Evolutionary conservation across 2,329 filamentous ascomycete species (phyloP).

Genomic region (Pseudogymnoascus sp.): DNA sequence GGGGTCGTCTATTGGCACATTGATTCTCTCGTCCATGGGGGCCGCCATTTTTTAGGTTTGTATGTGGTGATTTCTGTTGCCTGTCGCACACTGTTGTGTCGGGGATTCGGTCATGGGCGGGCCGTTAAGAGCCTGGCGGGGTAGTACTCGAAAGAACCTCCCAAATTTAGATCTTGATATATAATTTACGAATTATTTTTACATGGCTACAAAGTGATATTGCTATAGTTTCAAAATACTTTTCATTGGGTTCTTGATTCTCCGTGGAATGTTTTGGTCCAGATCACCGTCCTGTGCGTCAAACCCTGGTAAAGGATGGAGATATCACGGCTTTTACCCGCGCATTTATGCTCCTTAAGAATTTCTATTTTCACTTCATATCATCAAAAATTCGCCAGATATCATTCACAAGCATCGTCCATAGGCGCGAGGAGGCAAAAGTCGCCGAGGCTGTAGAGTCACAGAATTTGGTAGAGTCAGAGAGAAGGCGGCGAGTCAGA

Average conservation of each 20-base stretch:
- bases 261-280: neutral
- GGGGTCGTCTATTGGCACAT: conserved; percentile 85
- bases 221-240: neutral
- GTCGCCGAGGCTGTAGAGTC: neutral
- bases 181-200: neutral
- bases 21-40: conserved; percentile 50
- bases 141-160: neutral
- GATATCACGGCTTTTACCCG: neutral
- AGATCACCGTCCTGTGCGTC: neutral
- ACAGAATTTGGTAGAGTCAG: neutral
- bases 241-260: neutral
- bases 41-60: conserved; percentile 44
- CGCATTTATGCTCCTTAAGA: neutral
- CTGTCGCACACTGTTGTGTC: neutral
- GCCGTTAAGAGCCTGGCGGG: conserved; percentile 1
- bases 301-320: neutral
- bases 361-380: neutral
- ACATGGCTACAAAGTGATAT: neutral
- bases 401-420: neutral
- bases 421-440: neutral
- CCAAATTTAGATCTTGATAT: neutral
- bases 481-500: neutral
- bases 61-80: conserved; percentile 2
- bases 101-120: neutral
- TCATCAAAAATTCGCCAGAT: neutral